Conservation (phyloP, 116 monocot species). For the Phalaenopsis hybrid region DNA sequence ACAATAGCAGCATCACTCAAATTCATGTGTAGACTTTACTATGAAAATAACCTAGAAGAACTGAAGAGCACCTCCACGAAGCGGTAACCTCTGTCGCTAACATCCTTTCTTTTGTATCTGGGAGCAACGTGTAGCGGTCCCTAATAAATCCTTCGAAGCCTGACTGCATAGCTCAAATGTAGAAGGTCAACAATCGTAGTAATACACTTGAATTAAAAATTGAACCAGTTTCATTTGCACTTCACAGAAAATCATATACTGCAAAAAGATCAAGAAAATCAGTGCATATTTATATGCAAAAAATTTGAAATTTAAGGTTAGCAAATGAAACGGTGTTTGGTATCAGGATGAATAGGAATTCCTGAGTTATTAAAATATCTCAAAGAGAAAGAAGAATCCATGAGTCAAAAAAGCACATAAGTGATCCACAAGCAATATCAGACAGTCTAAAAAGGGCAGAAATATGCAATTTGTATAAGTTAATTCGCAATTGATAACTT, state of each 20-base stretch:
- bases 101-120: slow-evolving; percentile 86
- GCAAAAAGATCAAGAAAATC: neutral
- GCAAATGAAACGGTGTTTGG: neutral
- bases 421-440: neutral
- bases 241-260: neutral
- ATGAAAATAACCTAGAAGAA: neutral
- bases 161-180: slow-evolving; percentile 44
- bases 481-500: neutral
- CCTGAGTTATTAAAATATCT: neutral
- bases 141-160: slow-evolving; percentile 92
- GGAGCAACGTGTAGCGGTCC: slow-evolving; percentile 72
- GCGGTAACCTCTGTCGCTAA: slow-evolving; percentile 82
- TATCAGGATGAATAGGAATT: neutral
- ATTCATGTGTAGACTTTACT: neutral
- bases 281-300: neutral
- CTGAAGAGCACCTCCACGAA: slow-evolving; percentile 59
- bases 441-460: neutral
- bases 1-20: neutral
- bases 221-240: neutral
- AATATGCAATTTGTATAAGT: neutral
- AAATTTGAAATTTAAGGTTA: neutral
- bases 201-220: neutral
- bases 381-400: neutral
- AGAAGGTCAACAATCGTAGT: neutral
- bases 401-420: neutral